Evolutionary conservation across 2,329 filamentous ascomycete species (phyloP), one percentile per base, ranked within the genome.

Genomic region (Thielaviopsis euricoi): DNA sequence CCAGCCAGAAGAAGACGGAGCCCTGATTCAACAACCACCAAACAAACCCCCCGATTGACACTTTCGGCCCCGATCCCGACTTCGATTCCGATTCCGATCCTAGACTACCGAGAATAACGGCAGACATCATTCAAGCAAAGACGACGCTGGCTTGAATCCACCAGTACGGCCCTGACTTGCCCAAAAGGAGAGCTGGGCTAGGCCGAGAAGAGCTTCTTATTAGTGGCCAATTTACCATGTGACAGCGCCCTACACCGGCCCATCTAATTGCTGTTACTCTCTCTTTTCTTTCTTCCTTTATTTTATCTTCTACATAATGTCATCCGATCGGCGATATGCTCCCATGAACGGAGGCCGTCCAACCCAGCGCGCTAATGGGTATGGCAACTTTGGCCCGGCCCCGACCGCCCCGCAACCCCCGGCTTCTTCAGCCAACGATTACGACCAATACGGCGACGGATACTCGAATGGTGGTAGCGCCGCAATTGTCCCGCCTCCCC

Each of bases 361-460:
- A 50, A 37, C 55, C 3, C 59, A 43, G 48, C 59, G 52, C 13
- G 71, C 71, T 62, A 69, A 70, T 57, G 70, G 72, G 52, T 75
- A 75, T 64, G 74, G 73, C 40, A 72, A 71, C 60, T 68, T 74
- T 63, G 68, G 71, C 63, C 60, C 60, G 19, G 26, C 59, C 6
- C 55, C 55, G 19, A 26, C 55, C 22, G 43, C 53, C 33, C 52
- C 29, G 52, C 25, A 37, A 26, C 53, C 25, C 5, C 37, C 56
- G 21, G 50, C 23, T 13, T n/a, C 52, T 25, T 40, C 52, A 21
- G 21, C 33, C 56, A 76, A 76, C 43, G 76, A 78, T 58, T 78
- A 78, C 63, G 76, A 78, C 53, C 70, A 74, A 10, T 77, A 73
- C 61, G 71, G 72, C 61, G 74, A 77, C 33, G 69, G 69, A 52